These are phyloP conservation scores for Globisporangium barbulae DNA, from an alignment of 352 stramenopile genomes.

Conservation along the genomic window DNA sequence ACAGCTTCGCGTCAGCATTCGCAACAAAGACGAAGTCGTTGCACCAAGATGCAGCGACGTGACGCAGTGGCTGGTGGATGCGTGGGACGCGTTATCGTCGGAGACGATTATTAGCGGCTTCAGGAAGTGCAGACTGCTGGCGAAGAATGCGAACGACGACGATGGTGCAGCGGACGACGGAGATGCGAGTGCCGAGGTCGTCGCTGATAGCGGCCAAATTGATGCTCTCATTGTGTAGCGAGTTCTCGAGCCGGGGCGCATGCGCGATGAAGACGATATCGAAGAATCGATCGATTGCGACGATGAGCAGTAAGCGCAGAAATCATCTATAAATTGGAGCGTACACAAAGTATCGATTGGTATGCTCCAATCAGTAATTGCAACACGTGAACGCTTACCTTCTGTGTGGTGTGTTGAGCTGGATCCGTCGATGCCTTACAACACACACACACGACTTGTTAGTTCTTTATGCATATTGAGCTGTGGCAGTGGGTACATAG, in stretches of 20 bases:
- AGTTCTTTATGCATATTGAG: neutral
- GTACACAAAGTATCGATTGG: neutral
- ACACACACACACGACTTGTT: neutral
- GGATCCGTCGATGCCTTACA: too few relatives aligned
- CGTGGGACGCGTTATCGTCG: neutral
- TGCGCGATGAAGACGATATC: neutral
- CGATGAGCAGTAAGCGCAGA: neutral
- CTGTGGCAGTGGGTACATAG: too few relatives aligned
- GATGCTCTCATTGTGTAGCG: neutral
- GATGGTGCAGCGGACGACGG: neutral
- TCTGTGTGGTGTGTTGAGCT: neutral
- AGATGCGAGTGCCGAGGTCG: neutral
- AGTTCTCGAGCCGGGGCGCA: neutral
- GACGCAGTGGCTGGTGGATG: neutral
- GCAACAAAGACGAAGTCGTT: too few relatives aligned
- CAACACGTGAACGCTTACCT: neutral
- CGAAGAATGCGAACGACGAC: neutral
- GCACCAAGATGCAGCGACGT: neutral
- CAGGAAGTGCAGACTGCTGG: neutral
- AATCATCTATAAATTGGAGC: neutral
- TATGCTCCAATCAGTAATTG: neutral
- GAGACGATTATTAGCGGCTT: neutral
- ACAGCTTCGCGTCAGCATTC: too few relatives aligned
- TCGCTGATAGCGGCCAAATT: neutral
- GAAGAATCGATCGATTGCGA: neutral